phyloP scores from a whole-genome alignment of 2,329 filamentous ascomycete genomes.

The Hypomyces perniciosus region DNA sequence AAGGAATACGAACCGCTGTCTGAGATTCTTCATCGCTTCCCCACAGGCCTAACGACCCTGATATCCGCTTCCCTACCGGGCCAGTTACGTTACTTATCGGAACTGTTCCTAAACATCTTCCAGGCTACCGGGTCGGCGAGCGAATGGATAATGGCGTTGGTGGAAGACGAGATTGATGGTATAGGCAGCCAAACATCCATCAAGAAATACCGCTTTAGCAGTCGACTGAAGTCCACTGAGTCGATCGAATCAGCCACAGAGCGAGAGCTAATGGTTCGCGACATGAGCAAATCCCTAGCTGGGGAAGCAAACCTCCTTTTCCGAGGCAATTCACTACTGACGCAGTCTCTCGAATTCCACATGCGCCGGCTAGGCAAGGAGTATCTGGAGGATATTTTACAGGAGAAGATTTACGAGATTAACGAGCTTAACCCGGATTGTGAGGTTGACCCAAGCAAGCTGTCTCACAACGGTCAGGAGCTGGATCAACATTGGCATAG shows the following conservation, averaged over 20 bases:
- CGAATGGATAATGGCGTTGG: constrained; percentile 88
- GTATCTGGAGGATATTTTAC: constrained; percentile 80
- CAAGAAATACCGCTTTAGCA: constrained; percentile 67
- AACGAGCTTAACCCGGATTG: constrained; percentile 87
- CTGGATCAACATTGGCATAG: constrained; percentile 77
- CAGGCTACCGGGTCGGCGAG: constrained; percentile 79
- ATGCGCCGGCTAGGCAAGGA: constrained; percentile 93
- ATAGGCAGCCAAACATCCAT: constrained; percentile 74
- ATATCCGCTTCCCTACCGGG: constrained; percentile 73
- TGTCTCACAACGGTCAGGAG: constrained; percentile 55
- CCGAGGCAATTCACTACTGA: constrained; percentile 87
- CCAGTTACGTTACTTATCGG: constrained; percentile 73
- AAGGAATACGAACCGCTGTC: constrained; percentile 80
- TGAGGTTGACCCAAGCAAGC: constrained; percentile 85
- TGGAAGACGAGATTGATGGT: constrained; percentile 96
- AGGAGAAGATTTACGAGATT: constrained; percentile 82
- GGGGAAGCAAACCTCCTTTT: constrained; percentile 93
- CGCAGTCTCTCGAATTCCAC: constrained; percentile 87
- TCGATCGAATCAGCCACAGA: constrained; percentile 51
- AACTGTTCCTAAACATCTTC: constrained; percentile 88
- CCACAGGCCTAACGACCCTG: constrained; percentile 74
- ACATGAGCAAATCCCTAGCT: constrained; percentile 72
- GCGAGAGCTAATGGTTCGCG: constrained; percentile 65
- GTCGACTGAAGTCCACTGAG: constrained; percentile 64
- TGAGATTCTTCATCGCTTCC: constrained; percentile 78